A percentile compares a stretch with the other conserved stretches of the same genome.
Conservation (phyloP, 805 yeast species). For the Saturnispora saitoi region DNA sequence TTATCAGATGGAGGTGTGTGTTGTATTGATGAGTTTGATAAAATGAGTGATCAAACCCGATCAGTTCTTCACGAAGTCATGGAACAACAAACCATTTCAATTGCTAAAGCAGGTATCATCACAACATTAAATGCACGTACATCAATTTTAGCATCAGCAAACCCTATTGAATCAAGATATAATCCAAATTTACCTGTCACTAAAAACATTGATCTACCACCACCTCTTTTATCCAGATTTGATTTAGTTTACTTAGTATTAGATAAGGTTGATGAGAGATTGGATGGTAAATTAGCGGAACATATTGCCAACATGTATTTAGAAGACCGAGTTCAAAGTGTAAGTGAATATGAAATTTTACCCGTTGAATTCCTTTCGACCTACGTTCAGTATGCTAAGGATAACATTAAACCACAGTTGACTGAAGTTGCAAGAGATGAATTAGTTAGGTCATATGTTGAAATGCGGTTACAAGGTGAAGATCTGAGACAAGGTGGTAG, state of each 20-base stretch:
- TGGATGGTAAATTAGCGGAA: conserved; percentile 79
- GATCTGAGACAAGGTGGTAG: conserved; percentile 58
- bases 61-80: conserved; percentile 96
- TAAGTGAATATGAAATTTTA: conserved; percentile 54
- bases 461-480: conserved; percentile 90
- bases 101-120: conserved; percentile 97
- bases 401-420: conserved; percentile 69
- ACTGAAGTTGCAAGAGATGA: conserved; percentile 76
- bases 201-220: conserved; percentile 91
- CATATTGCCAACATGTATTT: conserved; percentile 89
- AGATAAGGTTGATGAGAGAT: conserved; percentile 82
- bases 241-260: conserved; percentile 87
- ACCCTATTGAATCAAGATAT: conserved; percentile 92
- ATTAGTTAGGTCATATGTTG: conserved; percentile 81
- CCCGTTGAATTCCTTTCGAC: conserved; percentile 83
- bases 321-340: conserved; percentile 77
- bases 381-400: conserved; percentile 93
- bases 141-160: conserved; percentile 91
- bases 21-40: conserved; percentile 97
- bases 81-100: conserved; percentile 98
- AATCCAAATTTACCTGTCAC: conserved; percentile 95
- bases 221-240: conserved; percentile 89
- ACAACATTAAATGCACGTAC: conserved; percentile 96
- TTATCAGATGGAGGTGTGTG: conserved; percentile 97
- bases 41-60: conserved; percentile 90